Conservation (phyloP, 2,329 filamentous ascomycete species). For the Xylaria polymorpha region DNA sequence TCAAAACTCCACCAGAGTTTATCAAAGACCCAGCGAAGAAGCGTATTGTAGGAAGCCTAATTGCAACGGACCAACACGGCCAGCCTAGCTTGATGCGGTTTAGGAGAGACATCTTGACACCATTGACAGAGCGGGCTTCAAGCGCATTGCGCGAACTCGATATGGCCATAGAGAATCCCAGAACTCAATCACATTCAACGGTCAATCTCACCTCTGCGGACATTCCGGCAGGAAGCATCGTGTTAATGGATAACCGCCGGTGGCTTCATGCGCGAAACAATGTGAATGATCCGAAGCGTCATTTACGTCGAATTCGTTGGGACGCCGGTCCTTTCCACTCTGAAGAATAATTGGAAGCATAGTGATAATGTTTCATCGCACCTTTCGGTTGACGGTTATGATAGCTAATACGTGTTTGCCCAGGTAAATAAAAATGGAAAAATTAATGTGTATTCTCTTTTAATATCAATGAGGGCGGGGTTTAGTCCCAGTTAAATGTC, state of each 20-base stretch:
- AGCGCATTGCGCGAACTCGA: constrained; percentile 2
- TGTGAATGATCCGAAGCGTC: constrained; percentile 9
- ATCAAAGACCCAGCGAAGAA: background rate
- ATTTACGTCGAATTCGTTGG: constrained; percentile 4
- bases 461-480: too few relatives aligned
- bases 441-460: too few relatives aligned
- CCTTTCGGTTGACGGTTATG: too few relatives aligned
- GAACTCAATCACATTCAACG: background rate
- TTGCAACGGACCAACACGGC: background rate
- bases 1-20: background rate
- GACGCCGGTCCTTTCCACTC: constrained; percentile 1
- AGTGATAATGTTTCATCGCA: too few relatives aligned
- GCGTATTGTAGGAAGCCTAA: constrained; percentile 5
- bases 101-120: constrained; percentile 13
- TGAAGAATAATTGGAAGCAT: background rate
- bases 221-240: background rate
- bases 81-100: background rate
- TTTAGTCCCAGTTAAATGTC: too few relatives aligned
- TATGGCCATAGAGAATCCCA: background rate
- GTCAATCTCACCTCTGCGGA: background rate
- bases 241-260: constrained; percentile 9
- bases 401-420: too few relatives aligned
- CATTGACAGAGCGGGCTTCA: constrained; percentile 11
- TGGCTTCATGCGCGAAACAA: constrained; percentile 13
- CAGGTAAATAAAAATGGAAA: too few relatives aligned